Base-by-base conservation (phyloP, 352 stramenopile species). In the Globisporangium okanoganense region DNA sequence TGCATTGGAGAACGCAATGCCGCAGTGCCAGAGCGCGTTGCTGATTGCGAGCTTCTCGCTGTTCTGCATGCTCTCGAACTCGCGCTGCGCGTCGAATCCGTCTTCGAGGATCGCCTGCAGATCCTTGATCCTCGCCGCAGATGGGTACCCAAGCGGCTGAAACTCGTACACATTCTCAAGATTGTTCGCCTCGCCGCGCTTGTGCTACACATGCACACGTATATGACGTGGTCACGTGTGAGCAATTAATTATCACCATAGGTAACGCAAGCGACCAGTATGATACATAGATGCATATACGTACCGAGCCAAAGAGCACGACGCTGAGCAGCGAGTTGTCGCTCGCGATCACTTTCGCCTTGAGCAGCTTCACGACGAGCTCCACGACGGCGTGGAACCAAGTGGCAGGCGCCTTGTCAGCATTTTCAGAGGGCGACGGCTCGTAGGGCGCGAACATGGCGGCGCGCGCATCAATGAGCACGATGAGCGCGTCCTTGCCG, bases 21-120 rank as follows among this genome's bases (percentile, higher is more conserved):
- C 79, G 58, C 80, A 90, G 64, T 92, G 82, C 85, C 85, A 94
- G 33, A 94, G 64, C 35, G 82, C 82, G 31, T 94, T 94, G 69
- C 85, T 94, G 63, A 94, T 82, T 2, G 79, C 75, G 7, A 94
- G 58, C 18, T 66, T 69, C 2, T 92, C 82, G 12, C 52, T 71
- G 52, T 85, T 87, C 3, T 69, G 54, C 76, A 94, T 92, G 36
- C 74, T 75, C 49, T 82, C 56, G 56, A 79, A 84, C 31, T 74
- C 72, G 27, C 49, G 55, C 41, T 74, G 66, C 2, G 87, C 68
- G 31, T 88, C 69, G 10, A 67, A 62, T 12, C 75, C 72, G 24
- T 51, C 49, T 3, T 75, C 65, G n/a, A 87, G 31, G 10, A 94
- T 52, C 44, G 72, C 71, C 55, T 90, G 80, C 8, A 94, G 67